Evolutionary conservation across 73 alveolate species (phyloP), one percentile per base, ranked within the genome.

Genomic region (Paramecium pentaurelia): DNA sequence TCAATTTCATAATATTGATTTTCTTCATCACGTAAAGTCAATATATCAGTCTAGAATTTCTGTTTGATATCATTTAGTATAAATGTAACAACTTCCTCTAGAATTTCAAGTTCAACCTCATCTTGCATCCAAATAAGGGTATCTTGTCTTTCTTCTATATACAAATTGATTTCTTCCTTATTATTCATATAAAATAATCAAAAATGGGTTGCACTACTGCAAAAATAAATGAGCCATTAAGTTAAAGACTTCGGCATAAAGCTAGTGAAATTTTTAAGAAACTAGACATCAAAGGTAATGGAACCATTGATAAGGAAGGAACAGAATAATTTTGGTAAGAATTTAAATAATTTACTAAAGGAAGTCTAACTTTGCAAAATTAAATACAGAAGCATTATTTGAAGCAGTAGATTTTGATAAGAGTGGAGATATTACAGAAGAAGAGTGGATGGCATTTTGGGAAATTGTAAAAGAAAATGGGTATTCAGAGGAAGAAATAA

Each of bases 371-470:
- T 89, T 71, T 51, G 94, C 94, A 18, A 89, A 89, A 71, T 42
- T 89, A n/a, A 89, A 89, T 38, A 89, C 92, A 27, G 94, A 89
- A n/a, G 94, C 86, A 20, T 80, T 89, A 18, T 89, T 89, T 60
- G 88, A 89, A 27, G 94, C 94, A n/a, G 94, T 89, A 28, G 94
- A 89, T 47, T 77, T 89, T 71, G 94, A 89, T 89, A 89, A 89
- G 58, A 89, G 94, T n/a, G 94, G 94, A 0, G 88, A 47, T 7
- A 89, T 89, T 7, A 89, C 94, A 25, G 94, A 89, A 22, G 94
- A 89, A 71, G 94, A 89, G 36, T 89, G 94, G 94, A 68, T 89
- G 91, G 94, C 86, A 45, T 89, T 89, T 64, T 89, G 94, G 94
- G 88, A 89, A 38, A 71, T 83, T 14, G 94, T 89, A 27, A 68